Percentiles rank a stretch among this genome's conserved stretches.
phyloP scores from a whole-genome alignment of 1,284 basidiomycete species.

The Xerocomus amazonicus region DNA sequence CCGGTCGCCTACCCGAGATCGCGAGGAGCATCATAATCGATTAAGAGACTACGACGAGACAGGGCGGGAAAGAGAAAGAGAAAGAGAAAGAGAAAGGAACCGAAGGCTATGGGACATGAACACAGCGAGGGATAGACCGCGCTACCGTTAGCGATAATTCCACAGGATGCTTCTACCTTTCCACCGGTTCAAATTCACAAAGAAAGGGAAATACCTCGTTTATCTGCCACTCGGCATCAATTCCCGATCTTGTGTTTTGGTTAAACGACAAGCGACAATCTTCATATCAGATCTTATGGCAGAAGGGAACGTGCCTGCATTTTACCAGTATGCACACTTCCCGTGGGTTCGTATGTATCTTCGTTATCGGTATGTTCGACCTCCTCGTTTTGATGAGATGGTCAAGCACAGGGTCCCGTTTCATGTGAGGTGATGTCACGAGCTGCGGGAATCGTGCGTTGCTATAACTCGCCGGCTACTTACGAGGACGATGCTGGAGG shows the following conservation, averaged over 20 bases:
- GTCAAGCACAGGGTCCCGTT: constrained; percentile 4
- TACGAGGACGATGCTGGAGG: neutral
- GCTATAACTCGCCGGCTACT: constrained; percentile 1
- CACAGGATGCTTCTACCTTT: constrained; percentile 7
- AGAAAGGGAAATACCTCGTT: constrained; percentile 3
- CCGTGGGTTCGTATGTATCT: constrained; percentile 12
- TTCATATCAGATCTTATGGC: constrained; percentile 14
- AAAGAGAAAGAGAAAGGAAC: constrained; percentile 50
- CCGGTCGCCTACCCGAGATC: constrained; percentile 28
- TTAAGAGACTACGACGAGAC: constrained; percentile 38
- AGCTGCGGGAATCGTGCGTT: neutral
- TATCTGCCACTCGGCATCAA: constrained; percentile 7
- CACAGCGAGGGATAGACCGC: constrained; percentile 35
- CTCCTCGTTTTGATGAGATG: constrained; percentile 26
- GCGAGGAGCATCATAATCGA: constrained; percentile 20
- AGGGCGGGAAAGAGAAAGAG: constrained; percentile 48
- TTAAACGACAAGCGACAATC: constrained; percentile 11
- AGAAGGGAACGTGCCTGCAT: constrained; percentile 18
- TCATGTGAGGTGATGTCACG: constrained; percentile 6
- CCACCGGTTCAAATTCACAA: constrained; percentile 5
- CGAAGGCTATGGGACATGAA: constrained; percentile 52
- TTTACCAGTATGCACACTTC: constrained; percentile 10
- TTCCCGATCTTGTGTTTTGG: constrained; percentile 10
- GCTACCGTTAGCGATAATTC: constrained; percentile 17
- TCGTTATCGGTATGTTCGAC: constrained; percentile 8